A percentile compares a stretch with the other conserved stretches of the same genome.
These are phyloP conservation scores for Starmerella scarabaei DNA, from an alignment of 805 yeast species.

Conservation along the genomic window DNA sequence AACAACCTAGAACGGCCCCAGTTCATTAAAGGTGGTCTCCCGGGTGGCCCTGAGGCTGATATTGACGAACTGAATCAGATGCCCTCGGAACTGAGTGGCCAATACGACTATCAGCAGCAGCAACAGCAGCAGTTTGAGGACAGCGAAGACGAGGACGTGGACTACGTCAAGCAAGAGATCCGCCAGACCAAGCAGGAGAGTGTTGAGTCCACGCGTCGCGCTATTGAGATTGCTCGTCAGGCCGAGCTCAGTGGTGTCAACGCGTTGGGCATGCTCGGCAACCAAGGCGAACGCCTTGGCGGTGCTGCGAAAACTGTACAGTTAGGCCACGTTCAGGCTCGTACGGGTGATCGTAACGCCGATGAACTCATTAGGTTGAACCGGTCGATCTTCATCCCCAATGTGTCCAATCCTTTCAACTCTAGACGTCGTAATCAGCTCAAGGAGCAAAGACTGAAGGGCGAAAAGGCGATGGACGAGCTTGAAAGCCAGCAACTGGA, in stretches of 20 bases:
- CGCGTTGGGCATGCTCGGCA: conserved; percentile 81
- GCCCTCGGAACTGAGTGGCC: conserved; percentile 14
- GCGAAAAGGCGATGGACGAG: conserved; percentile 50
- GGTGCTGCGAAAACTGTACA: conserved; percentile 66
- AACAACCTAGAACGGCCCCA: conserved; percentile 4
- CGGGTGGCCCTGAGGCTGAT: neutral
- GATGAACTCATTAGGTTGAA: conserved; percentile 65
- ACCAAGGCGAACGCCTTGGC: conserved; percentile 79
- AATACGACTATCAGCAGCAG: neutral
- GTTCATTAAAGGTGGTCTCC: neutral
- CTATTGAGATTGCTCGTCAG: conserved; percentile 55
- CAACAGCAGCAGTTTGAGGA: conserved; percentile 18
- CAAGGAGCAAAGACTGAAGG: conserved; percentile 55
- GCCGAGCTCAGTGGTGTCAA: conserved; percentile 67
- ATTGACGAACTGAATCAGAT: conserved; percentile 18
- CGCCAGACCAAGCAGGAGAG: conserved; percentile 78
- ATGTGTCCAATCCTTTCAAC: conserved; percentile 77
- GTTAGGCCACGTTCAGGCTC: conserved; percentile 66
- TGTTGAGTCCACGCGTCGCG: conserved; percentile 71
- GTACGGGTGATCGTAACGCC: conserved; percentile 72
- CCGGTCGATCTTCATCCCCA: conserved; percentile 69
- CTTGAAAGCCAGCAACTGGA: conserved; percentile 48
- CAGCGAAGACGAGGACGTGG: conserved; percentile 74
- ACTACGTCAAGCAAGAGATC: conserved; percentile 69
- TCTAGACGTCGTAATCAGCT: conserved; percentile 60